Evolutionary conservation across 179 eudicot genomes (phyloP), one percentile per base, ranked within the genome.

Genomic region (Corrigiola litoralis): DNA sequence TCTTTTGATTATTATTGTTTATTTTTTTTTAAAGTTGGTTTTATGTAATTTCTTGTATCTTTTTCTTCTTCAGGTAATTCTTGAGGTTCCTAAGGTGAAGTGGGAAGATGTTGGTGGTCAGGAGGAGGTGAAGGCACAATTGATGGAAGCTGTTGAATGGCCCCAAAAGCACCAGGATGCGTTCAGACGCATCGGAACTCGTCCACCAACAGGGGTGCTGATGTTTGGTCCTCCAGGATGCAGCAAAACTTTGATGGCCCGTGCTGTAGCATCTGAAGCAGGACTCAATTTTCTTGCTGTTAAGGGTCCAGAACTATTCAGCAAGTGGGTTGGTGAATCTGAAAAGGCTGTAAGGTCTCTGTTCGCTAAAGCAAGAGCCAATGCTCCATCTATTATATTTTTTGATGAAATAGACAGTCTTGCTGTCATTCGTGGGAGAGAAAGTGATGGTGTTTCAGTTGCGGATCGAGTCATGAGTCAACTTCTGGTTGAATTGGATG

Each of bases 211-310:
- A 14, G 99, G 99, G 23, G 80, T 94, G 34, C 73, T 94, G 66
- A 18, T 94, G 86, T 94, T 84, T 80, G 99, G 99, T 55, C 99
- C 99, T 68, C 99, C 99, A 16, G 99, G 99, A n/a, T 94, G 99
- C 74, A 94, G 99, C 80, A 94, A 94, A 83, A 94, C 99, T 46
- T 84, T 94, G 55, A 78, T 94, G 87, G 99, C 99, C 4, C 94
- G 96, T 73, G 97, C 97, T 46, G 96, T 94, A 14, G 99, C 99
- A 63, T 94, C 89, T 61, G 94, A 90, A 80, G 94, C 99, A 11
- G 84, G 87, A 41, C 80, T 87, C 61, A 94, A 94, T 77, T 94
- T 94, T 68, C 89, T 90, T 68, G 91, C 97, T 9, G 96, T 94
- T 9, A 94, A 94, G 77, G 99, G 97, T 58, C 99, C 99, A 34